Percentiles rank a stretch among this genome's conserved stretches.
These are phyloP conservation scores for Musa beccarii DNA, from an alignment of 176 grass and related monocot species.

Conservation along the genomic window DNA sequence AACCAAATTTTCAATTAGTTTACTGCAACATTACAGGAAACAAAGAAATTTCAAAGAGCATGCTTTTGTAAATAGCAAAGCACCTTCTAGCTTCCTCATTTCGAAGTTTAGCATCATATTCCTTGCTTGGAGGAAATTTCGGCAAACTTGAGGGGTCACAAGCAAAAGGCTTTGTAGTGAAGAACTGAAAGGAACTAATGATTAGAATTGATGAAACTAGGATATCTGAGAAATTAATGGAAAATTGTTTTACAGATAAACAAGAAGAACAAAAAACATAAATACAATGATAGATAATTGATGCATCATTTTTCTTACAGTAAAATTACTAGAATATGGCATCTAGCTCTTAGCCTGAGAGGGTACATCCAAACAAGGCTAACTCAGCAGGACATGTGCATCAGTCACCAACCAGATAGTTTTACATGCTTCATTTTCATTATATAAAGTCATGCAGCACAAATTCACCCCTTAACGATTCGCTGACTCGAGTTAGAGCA, in stretches of 20 bases:
- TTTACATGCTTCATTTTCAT: neutral
- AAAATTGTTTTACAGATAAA: neutral
- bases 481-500: neutral
- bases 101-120: slow-evolving; percentile 93
- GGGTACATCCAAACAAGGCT: neutral
- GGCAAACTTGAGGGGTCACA: slow-evolving; percentile 87
- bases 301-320: neutral
- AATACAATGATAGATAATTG: neutral
- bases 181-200: slow-evolving; percentile 34
- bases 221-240: neutral
- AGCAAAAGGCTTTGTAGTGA: slow-evolving; percentile 65
- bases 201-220: neutral
- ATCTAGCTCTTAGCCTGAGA: neutral
- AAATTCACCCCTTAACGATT: slow-evolving; percentile 3
- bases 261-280: neutral
- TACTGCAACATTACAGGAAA: neutral
- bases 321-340: neutral
- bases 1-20: slow-evolving; percentile 2
- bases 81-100: slow-evolving; percentile 96
- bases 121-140: slow-evolving; percentile 98
- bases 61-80: neutral
- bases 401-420: neutral
- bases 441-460: too few species aligned
- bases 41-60: neutral
- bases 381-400: neutral